A percentile compares a stretch with the other conserved stretches of the same genome.
Evolutionary conservation across 805 yeast genomes (phyloP).

Genomic region (Kuraishia floccosa): DNA sequence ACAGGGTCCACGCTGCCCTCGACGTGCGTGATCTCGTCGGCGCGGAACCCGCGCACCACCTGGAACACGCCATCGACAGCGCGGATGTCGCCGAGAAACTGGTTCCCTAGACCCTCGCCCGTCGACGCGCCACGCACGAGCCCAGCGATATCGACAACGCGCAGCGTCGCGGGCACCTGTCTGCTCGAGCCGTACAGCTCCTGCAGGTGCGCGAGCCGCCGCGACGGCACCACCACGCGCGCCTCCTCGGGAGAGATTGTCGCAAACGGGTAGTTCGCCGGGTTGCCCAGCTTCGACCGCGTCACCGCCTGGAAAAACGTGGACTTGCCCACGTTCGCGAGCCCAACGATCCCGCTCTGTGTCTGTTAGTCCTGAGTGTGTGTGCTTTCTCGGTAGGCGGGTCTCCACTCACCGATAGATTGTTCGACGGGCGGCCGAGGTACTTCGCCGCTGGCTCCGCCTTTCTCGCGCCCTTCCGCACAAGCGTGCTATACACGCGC

Average conservation of each 20-base stretch:
- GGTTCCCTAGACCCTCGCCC: conserved; percentile 70
- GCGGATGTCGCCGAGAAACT: conserved; percentile 55
- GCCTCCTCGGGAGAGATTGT: conserved; percentile 99
- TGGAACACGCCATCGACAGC: conserved; percentile 66
- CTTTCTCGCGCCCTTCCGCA: no score
- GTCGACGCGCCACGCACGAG: conserved; percentile 50
- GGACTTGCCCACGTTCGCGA: conserved; percentile 87
- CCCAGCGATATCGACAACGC: conserved; percentile 62
- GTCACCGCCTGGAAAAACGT: conserved; percentile 97
- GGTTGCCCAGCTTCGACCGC: conserved; percentile 82
- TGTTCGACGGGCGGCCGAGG: no score
- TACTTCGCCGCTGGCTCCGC: no score
- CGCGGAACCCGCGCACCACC: conserved; percentile 53
- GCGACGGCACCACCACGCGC: conserved; percentile 72
- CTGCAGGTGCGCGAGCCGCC: conserved; percentile 34
- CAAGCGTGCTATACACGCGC: no score
- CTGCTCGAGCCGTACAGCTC: conserved; percentile 36
- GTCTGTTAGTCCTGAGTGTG: no score
- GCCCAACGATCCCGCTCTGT: conserved; percentile 40
- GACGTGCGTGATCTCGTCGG: conserved; percentile 56
- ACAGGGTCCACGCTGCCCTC: conserved; percentile 55
- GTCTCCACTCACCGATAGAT: no score
- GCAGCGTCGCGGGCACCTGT: conserved; percentile 41
- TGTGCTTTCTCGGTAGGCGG: no score
- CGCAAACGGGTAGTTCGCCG: conserved; percentile 97